These are phyloP conservation scores for Penicillium pulvis DNA, from an alignment of 495 filamentous ascomycete species.

Conservation along the genomic window DNA sequence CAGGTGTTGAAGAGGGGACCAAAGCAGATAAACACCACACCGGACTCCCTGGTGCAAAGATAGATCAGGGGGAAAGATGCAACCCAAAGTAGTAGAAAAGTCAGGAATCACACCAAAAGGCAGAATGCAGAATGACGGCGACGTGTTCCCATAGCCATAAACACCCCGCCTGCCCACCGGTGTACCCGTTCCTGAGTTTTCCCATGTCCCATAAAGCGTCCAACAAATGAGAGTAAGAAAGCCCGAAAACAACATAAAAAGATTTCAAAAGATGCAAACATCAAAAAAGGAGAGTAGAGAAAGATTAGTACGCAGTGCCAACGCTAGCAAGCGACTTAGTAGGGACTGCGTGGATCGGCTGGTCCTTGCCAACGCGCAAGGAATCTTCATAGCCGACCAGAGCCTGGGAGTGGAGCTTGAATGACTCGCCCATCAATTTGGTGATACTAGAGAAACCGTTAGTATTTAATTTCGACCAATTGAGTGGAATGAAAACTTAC, in stretches of 20 bases:
- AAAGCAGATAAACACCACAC: slow-evolving; percentile 49
- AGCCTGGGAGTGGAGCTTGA: slow-evolving; percentile 94
- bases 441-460: slow-evolving; percentile 73
- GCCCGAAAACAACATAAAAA: slow-evolving; percentile 18
- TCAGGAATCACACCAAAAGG: slow-evolving; percentile 40
- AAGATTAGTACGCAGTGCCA: slow-evolving; percentile 48
- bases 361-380: slow-evolving; percentile 47
- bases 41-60: slow-evolving; percentile 51
- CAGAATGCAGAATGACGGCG: slow-evolving; percentile 36
- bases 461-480: slow-evolving; percentile 37
- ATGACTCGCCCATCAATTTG: slow-evolving; percentile 96
- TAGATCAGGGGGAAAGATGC: slow-evolving; percentile 30
- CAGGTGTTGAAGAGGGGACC: slow-evolving; percentile 43
- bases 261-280: slow-evolving; percentile 10
- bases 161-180: slow-evolving; percentile 41
- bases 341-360: slow-evolving; percentile 49
- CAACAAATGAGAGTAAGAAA: slow-evolving; percentile 38
- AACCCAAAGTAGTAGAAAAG: slow-evolving; percentile 31
- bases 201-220: slow-evolving; percentile 39
- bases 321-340: slow-evolving; percentile 50
- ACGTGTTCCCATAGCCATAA: slow-evolving; percentile 35
- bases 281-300: slow-evolving; percentile 12
- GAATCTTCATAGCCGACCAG: slow-evolving; percentile 91
- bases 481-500: slow-evolving; percentile 51
- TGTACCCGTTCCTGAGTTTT: slow-evolving; percentile 37